Base-by-base conservation (phyloP, 2,329 filamentous ascomycete genomes). In the Torrubiella hemipterigena region DNA sequence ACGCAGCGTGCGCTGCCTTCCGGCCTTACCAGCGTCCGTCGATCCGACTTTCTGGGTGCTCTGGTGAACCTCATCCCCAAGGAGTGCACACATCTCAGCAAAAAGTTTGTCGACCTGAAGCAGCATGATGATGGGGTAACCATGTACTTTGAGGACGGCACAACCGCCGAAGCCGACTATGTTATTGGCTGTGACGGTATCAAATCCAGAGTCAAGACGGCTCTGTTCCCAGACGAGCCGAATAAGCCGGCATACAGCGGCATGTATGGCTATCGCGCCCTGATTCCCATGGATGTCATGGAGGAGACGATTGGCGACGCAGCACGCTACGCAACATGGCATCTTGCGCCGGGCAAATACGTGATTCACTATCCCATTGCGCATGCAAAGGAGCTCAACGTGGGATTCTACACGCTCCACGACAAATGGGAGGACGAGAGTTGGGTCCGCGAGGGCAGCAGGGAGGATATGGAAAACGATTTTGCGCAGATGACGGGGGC, bases 121-220 rank as follows among this genome's bases (percentile, higher is more conserved):
- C 29, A 39, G 5, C 14, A 12, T 6, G 30, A 16, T 13, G 29
- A 32, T 3, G 35, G 29, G 22, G 31, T 35, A 1, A 12, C 24
- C 2, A 11, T 42, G 8, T 27, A 9, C 4, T 38, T 42, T 29
- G 35, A 35, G 14, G 39, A 42, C 17, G 38, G 39, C 19, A 38
- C 31, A 7, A 33, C 35, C 9, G 35, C 30, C 8, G 20, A 27
- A 12, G 42, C 44, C 10, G 33, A 38, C 18, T 30, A 37, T 5
- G 42, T 48, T n/a, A 30, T 49, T 21, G 46, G 44, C 0, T 47
- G 43, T 17, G 45, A 48, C 29, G 46, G 46, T 16, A 44, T 42
- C 16, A 29, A 27, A 13, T 30, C 40, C 4, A 34, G 31, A 24
- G 35, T 31, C n/a, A 21, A 31, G 26, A 23, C 26, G 33, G 23